Percentiles rank a stretch among this genome's conserved stretches.
Conservation (phyloP, 441 rosid species). For the Gossypium trilobum region DNA sequence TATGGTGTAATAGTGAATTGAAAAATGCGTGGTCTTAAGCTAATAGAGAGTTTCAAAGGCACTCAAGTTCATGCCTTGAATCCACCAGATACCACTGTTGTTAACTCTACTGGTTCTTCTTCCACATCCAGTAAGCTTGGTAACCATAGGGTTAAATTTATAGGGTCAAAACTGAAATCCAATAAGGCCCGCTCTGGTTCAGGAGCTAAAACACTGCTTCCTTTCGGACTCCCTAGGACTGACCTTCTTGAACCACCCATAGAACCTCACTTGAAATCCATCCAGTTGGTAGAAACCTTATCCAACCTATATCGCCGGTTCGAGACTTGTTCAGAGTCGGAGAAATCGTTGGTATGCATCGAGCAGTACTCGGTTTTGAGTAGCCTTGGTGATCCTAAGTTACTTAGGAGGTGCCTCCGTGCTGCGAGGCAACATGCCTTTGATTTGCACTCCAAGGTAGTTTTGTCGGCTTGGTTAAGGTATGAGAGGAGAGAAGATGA, state of each 20-base stretch:
- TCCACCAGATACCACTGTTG: slow-evolving; percentile 34
- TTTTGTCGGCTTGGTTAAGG: slow-evolving; percentile 56
- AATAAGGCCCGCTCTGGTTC: slow-evolving; percentile 32
- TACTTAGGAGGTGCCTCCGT: slow-evolving; percentile 44
- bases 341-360: slow-evolving; percentile 30
- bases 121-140: slow-evolving; percentile 22
- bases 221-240: slow-evolving; percentile 44
- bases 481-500: slow-evolving; percentile 60
- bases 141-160: slow-evolving; percentile 31
- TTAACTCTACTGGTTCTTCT: slow-evolving; percentile 18
- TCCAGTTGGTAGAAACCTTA: slow-evolving; percentile 41
- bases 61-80: slow-evolving; percentile 59
- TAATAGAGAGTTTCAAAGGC: slow-evolving; percentile 60
- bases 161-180: slow-evolving; percentile 31
- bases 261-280: slow-evolving; percentile 43
- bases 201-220: slow-evolving; percentile 34
- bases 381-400: slow-evolving; percentile 48
- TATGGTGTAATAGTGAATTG: slow-evolving; percentile 2
- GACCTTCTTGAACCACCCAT: slow-evolving; percentile 51
- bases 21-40: slow-evolving; percentile 54
- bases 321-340: slow-evolving; percentile 29
- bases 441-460: slow-evolving; percentile 53
- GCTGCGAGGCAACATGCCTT: slow-evolving; percentile 46
- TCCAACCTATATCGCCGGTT: slow-evolving; percentile 41
- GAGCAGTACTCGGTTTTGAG: slow-evolving; percentile 40